A percentile compares a stretch with the other conserved stretches of the same genome.
phyloP scores from a whole-genome alignment of 2,329 filamentous ascomycete species.

The Microsporum ferrugineum region DNA sequence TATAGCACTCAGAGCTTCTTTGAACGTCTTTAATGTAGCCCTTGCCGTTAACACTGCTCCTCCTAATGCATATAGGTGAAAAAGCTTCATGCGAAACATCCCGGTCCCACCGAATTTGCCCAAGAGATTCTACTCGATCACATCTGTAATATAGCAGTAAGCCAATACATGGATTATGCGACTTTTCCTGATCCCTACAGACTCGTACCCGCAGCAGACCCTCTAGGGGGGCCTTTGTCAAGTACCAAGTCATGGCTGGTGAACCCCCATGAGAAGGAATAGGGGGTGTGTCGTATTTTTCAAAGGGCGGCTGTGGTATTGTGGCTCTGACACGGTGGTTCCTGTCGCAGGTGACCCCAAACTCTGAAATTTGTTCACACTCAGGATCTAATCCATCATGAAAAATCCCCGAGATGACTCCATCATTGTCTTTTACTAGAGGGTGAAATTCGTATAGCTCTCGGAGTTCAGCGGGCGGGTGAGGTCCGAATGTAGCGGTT shows the following conservation, averaged over 20 bases:
- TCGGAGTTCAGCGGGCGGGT: neutral
- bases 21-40: neutral
- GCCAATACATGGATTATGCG: neutral
- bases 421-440: neutral
- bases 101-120: neutral
- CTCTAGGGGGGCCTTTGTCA: neutral
- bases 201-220: neutral
- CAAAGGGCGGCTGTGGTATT: neutral
- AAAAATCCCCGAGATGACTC: neutral
- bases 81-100: neutral
- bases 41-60: neutral
- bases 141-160: neutral
- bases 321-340: neutral
- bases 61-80: neutral
- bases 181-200: neutral
- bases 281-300: neutral
- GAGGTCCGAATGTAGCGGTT: neutral
- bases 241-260: neutral
- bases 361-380: neutral
- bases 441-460: neutral
- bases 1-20: neutral
- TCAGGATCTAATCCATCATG: neutral
- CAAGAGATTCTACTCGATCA: neutral
- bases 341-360: neutral
- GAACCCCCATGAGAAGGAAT: neutral